Conservation (phyloP, 306 rosid species). For the Vigna mungo region DNA sequence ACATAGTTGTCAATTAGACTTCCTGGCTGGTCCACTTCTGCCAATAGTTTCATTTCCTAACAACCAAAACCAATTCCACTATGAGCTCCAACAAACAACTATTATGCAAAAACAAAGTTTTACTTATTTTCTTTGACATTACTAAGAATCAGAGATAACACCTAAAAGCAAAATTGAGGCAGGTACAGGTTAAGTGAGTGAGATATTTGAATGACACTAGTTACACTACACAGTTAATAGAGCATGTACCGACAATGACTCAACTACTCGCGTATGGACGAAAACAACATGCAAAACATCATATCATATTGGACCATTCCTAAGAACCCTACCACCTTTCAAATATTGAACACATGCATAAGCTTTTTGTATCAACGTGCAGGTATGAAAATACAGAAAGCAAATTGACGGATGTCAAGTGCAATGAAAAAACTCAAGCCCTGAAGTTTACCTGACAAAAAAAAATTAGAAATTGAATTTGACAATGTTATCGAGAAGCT, state of each 20-base stretch:
- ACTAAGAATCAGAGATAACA: constrained; percentile 4
- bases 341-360: neutral
- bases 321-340: neutral
- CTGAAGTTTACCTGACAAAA: too few relatives aligned
- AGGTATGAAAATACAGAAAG: neutral
- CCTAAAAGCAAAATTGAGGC: constrained; percentile 4
- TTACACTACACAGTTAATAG: neutral
- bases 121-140: neutral
- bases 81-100: constrained; percentile 36
- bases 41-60: constrained; percentile 96
- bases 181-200: neutral
- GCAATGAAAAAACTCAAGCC: too few relatives aligned
- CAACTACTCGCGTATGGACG: neutral
- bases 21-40: constrained; percentile 97
- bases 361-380: neutral
- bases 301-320: constrained; percentile 2
- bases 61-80: constrained; percentile 32
- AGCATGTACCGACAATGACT: neutral
- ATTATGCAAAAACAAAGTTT: neutral
- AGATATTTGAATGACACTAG: neutral
- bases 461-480: too few relatives aligned
- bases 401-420: neutral
- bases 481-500: too few relatives aligned
- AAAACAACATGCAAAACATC: neutral
- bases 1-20: constrained; percentile 91